Evolutionary conservation across 2,329 filamentous ascomycete species (phyloP).

Genomic region (Hysterium pulicare): DNA sequence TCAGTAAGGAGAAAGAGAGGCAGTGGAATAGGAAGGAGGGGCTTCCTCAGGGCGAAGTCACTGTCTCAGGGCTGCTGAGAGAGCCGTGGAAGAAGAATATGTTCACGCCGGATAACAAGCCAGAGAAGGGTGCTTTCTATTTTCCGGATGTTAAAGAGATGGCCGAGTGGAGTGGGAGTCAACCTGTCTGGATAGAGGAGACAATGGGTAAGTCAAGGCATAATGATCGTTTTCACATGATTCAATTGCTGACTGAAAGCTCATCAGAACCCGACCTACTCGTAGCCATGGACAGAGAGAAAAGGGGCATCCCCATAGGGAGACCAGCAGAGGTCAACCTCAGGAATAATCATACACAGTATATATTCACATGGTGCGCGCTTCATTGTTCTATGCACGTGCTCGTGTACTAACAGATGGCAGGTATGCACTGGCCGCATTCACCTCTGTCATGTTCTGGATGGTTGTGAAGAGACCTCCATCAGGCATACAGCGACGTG

Average conservation of each 20-base stretch:
- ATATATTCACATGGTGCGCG: slow-evolving; percentile 95
- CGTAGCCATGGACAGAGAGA: slow-evolving; percentile 69
- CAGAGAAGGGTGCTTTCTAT: slow-evolving; percentile 82
- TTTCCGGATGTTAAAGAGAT: slow-evolving; percentile 93
- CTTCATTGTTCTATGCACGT: neutral
- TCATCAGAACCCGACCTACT: slow-evolving; percentile 72
- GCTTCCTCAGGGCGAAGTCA: slow-evolving; percentile 67
- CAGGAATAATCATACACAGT: slow-evolving; percentile 95
- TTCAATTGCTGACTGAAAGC: slow-evolving; percentile 11
- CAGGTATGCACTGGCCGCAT: slow-evolving; percentile 81
- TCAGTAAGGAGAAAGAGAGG: slow-evolving; percentile 67
- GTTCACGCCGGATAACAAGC: slow-evolving; percentile 89
- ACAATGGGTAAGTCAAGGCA: slow-evolving; percentile 79
- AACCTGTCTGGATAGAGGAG: slow-evolving; percentile 91
- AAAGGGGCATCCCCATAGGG: slow-evolving; percentile 84
- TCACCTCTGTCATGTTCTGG: slow-evolving; percentile 93
- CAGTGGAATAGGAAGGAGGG: slow-evolving; percentile 58
- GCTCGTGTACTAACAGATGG: slow-evolving; percentile 15
- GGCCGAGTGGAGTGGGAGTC: slow-evolving; percentile 76
- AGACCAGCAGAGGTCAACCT: slow-evolving; percentile 85
- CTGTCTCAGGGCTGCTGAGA: slow-evolving; percentile 77
- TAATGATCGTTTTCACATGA: too few relatives aligned
- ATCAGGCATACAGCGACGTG: slow-evolving; percentile 66
- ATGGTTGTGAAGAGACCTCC: slow-evolving; percentile 89
- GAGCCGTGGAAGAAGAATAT: slow-evolving; percentile 97